Evolutionary conservation across 805 yeast species (phyloP).

Genomic region (Blastobotrys muscicola): DNA sequence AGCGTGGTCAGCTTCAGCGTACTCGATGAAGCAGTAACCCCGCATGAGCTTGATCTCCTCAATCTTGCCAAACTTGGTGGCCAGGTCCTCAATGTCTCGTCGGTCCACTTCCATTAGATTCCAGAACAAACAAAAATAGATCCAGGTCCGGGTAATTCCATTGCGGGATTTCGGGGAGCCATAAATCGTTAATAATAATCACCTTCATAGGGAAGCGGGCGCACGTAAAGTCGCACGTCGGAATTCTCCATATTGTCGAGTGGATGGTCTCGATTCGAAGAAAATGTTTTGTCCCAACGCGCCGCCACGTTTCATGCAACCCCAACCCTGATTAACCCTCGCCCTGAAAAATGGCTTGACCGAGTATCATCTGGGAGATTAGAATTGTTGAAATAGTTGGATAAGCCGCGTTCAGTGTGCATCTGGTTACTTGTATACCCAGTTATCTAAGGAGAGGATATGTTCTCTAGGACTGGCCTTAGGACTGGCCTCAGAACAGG

Average conservation of each 20-base stretch:
- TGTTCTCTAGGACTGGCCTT: too few relatives aligned
- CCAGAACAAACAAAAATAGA: slow-evolving; percentile 1
- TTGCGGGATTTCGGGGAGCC: too few relatives aligned
- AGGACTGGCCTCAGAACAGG: too few relatives aligned
- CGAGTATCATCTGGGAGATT: too few relatives aligned
- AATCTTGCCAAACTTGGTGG: slow-evolving; percentile 42
- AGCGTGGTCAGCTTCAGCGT: slow-evolving; percentile 24
- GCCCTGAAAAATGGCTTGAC: too few relatives aligned
- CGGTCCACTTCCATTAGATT: slow-evolving; percentile 2
- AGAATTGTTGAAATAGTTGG: too few relatives aligned
- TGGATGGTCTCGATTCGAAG: not conserved
- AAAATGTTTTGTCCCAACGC: not conserved
- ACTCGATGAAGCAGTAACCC: slow-evolving; percentile 28
- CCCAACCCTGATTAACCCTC: too few relatives aligned
- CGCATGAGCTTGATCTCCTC: slow-evolving; percentile 47
- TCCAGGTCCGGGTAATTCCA: not conserved
- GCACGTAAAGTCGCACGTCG: slow-evolving; percentile 10
- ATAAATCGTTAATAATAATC: not conserved
- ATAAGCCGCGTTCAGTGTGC: too few relatives aligned
- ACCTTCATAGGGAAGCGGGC: slow-evolving; percentile 11
- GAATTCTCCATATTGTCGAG: slow-evolving; percentile 8
- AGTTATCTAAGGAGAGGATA: too few relatives aligned
- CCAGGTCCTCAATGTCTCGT: slow-evolving; percentile 36
- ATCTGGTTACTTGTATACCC: too few relatives aligned
- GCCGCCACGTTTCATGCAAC: not conserved